phyloP scores from a whole-genome alignment of 2,329 filamentous ascomycete species.

The Cryphonectria radicalis region DNA sequence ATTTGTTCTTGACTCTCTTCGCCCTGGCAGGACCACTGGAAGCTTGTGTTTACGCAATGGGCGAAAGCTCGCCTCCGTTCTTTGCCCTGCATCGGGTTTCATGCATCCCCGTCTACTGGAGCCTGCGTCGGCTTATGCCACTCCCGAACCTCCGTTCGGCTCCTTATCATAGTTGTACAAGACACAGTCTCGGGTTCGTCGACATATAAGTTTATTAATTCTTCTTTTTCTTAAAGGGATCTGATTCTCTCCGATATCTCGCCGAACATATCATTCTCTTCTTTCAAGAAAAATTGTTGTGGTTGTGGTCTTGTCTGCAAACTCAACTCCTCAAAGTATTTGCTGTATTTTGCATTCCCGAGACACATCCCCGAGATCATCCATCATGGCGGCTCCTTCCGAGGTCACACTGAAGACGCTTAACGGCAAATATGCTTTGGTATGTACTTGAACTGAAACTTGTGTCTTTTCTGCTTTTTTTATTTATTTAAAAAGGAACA shows the following conservation, averaged over 20 bases:
- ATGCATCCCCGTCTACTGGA: slow-evolving; percentile 9
- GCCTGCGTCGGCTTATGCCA: slow-evolving; percentile 17
- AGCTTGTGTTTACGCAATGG: background rate
- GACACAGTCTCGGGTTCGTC: background rate
- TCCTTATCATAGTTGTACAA: background rate
- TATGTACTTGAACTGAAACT: background rate
- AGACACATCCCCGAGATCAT: slow-evolving; percentile 8
- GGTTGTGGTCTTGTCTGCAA: background rate
- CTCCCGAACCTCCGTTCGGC: slow-evolving; percentile 21
- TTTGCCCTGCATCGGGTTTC: slow-evolving; percentile 20
- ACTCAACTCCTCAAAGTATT: background rate
- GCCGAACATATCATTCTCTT: background rate
- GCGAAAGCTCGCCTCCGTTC: background rate
- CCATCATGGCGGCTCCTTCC: slow-evolving; percentile 21
- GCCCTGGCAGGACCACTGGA: background rate
- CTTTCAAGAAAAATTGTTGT: background rate
- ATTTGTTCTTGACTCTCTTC: background rate
- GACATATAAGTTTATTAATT: slow-evolving; percentile 8
- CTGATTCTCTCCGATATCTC: background rate
- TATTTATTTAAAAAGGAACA: background rate
- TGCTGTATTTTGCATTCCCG: background rate
- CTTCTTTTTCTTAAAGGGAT: background rate
- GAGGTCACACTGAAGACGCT: slow-evolving; percentile 22
- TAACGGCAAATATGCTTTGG: slow-evolving; percentile 22
- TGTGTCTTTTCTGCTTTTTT: background rate